A percentile compares a stretch with the other conserved stretches of the same genome.
Evolutionary conservation across 116 monocot species (phyloP).

Genomic region (Trichopus zeylanicus): DNA sequence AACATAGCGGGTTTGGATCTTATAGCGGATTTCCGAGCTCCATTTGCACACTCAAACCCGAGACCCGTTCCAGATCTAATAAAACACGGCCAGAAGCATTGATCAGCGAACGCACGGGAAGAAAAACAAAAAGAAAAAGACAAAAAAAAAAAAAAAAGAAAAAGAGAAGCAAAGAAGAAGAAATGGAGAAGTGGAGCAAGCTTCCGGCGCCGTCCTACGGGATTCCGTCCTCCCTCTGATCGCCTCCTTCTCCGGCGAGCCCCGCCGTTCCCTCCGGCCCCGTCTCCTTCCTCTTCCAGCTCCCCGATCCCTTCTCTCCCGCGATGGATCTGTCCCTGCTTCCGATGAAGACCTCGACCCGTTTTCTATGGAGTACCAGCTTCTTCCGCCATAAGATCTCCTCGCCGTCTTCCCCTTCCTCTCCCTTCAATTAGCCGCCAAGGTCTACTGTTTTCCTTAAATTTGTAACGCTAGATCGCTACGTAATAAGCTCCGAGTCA

Average conservation of each 20-base stretch:
- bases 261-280: too few species aligned
- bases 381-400: conserved; percentile 53
- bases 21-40: neutral
- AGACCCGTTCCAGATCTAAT: neutral
- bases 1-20: neutral
- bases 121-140: too few species aligned
- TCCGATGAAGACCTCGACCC: conserved; percentile 34
- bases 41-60: neutral
- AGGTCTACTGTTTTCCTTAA: neutral
- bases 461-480: neutral
- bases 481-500: conserved; percentile 2
- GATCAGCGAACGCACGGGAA: too few species aligned
- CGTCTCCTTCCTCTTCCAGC: too few species aligned
- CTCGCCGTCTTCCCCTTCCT: neutral
- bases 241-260: too few species aligned
- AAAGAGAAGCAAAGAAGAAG: neutral
- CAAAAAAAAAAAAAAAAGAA: too few species aligned
- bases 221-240: neutral
- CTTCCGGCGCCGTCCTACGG: neutral
- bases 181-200: neutral
- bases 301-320: neutral
- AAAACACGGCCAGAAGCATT: neutral
- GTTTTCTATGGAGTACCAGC: conserved; percentile 43
- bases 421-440: neutral
- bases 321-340: conserved; percentile 47